Evolutionary conservation across 164 flowering plant species (phyloP).

Genomic region (Dillenia suffruticosa): DNA sequence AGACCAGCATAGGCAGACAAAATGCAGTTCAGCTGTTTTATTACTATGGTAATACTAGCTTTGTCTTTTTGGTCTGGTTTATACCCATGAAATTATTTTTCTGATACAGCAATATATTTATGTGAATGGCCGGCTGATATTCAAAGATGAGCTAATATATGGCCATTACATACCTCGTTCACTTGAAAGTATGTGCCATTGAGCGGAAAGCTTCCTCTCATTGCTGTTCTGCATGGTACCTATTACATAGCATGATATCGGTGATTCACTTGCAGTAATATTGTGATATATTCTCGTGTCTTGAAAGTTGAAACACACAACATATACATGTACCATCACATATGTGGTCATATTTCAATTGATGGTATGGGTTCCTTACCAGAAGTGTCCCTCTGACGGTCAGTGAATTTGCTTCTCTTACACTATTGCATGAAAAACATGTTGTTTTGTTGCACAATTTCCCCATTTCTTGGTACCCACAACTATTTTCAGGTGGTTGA

Average conservation of each 20-base stretch:
- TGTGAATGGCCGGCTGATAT: background rate
- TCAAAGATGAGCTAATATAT: no score
- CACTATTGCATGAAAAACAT: constrained; percentile 72
- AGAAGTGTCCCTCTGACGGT: constrained; percentile 78
- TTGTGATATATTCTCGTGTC: no score
- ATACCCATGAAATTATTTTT: background rate
- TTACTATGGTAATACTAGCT: no score
- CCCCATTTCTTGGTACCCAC: constrained; percentile 39
- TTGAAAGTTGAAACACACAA: no score
- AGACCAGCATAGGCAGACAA: no score
- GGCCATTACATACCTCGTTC: constrained; percentile 62
- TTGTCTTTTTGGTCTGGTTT: no score
- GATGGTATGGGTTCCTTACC: constrained; percentile 31
- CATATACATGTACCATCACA: no score
- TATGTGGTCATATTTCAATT: background rate
- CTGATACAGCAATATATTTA: background rate
- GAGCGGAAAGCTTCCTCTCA: constrained; percentile 93
- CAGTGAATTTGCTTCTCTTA: constrained; percentile 58
- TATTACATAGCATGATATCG: constrained; percentile 15
- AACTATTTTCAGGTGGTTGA: constrained; percentile 51
- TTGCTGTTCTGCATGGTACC: constrained; percentile 91
- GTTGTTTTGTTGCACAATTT: constrained; percentile 47
- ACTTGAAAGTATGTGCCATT: constrained; percentile 99
- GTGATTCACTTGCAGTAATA: no score
- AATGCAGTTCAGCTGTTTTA: no score